Percentiles rank a stretch among this genome's conserved stretches.
phyloP scores from a whole-genome alignment of 441 rosid genomes.

The Gossypium armourianum region DNA sequence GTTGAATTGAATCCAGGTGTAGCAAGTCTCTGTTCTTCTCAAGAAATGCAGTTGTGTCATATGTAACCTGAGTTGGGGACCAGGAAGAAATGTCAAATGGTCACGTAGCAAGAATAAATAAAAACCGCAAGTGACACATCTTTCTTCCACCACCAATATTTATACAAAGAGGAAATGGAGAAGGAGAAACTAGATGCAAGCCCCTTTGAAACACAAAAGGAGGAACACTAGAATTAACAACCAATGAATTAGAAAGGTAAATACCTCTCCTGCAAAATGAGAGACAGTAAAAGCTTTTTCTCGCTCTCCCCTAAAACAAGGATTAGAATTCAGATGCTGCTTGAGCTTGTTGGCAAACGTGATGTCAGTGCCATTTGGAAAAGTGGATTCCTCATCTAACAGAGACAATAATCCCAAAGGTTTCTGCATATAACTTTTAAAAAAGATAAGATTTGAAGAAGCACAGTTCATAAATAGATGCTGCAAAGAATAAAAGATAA shows the following conservation, averaged over 20 bases:
- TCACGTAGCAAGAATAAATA: slow-evolving; percentile 19
- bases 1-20: slow-evolving; percentile 85
- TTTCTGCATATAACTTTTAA: slow-evolving; percentile 43
- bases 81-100: slow-evolving; percentile 23
- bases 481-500: slow-evolving; percentile 2
- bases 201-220: neutral
- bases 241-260: neutral
- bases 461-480: neutral
- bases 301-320: slow-evolving; percentile 73
- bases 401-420: slow-evolving; percentile 73
- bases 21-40: slow-evolving; percentile 94
- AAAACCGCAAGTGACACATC: neutral
- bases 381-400: slow-evolving; percentile 88
- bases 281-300: slow-evolving; percentile 65
- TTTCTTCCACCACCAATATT: neutral
- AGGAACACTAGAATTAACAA: neutral
- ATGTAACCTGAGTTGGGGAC: slow-evolving; percentile 54
- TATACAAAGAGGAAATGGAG: neutral
- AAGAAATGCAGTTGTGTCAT: slow-evolving; percentile 85
- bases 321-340: slow-evolving; percentile 65
- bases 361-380: slow-evolving; percentile 88
- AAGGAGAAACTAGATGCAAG: neutral
- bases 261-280: slow-evolving; percentile 97
- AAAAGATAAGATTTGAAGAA: neutral
- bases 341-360: slow-evolving; percentile 90